Percentiles rank a stretch among this genome's conserved stretches.
Conservation (phyloP, 2,329 filamentous ascomycete genomes). For the Aspergillus aculeatus region DNA sequence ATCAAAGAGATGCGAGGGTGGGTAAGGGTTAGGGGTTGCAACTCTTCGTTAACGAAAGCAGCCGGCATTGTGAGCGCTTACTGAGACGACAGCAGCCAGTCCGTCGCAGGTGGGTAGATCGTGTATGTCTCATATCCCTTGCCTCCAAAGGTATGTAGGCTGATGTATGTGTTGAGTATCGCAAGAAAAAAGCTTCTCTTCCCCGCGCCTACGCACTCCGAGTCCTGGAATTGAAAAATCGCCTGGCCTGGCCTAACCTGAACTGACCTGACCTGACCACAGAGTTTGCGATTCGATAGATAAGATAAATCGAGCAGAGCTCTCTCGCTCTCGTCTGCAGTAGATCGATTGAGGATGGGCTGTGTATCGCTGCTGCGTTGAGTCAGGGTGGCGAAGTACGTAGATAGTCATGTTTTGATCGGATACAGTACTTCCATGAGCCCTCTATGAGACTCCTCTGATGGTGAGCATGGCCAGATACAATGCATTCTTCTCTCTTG, state of each 20-base stretch:
- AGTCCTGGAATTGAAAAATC: neutral
- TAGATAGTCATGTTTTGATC: neutral
- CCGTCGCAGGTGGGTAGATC: conserved; percentile 10
- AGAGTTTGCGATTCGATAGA: neutral
- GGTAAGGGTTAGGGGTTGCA: no score
- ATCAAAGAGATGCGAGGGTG: no score
- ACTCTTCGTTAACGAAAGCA: neutral
- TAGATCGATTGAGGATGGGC: neutral
- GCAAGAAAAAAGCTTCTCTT: neutral
- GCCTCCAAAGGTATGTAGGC: conserved; percentile 13
- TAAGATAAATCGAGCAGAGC: neutral
- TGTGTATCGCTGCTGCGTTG: neutral
- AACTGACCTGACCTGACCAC: neutral
- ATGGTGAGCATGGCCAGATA: neutral
- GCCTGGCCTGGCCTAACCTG: no score
- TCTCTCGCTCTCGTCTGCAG: no score
- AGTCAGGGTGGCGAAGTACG: neutral
- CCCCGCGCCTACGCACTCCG: conserved; percentile 6
- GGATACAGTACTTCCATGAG: neutral
- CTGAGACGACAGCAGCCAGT: conserved; percentile 5
- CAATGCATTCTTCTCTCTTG: neutral
- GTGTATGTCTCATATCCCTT: conserved; percentile 23
- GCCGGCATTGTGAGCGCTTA: conserved; percentile 11
- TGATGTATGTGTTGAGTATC: neutral
- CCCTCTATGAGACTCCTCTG: neutral